phyloP scores from a whole-genome alignment of 1,139 yeast species.

The Lodderomyces elongisporus region DNA sequence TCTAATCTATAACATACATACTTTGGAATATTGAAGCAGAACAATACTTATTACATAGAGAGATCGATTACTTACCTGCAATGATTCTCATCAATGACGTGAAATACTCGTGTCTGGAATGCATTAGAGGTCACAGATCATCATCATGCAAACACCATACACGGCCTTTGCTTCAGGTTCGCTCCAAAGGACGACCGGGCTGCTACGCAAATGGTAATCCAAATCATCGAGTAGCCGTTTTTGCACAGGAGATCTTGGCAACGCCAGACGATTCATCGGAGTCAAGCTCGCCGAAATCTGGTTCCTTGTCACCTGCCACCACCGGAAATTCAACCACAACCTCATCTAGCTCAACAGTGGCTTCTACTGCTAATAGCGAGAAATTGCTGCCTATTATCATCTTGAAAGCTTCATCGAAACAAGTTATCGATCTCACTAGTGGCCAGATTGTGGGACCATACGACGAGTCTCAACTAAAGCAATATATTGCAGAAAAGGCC shows the following conservation, averaged over 20 bases:
- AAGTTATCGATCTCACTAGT: constrained; percentile 44
- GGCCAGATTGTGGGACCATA: constrained; percentile 44
- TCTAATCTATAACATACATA: no score
- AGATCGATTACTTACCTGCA: no score
- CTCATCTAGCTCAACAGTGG: neutral
- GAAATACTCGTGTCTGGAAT: constrained; percentile 85
- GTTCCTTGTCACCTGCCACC: constrained; percentile 1
- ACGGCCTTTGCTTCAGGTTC: constrained; percentile 78
- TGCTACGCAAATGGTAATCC: constrained; percentile 43
- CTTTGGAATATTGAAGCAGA: no score
- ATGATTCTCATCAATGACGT: constrained; percentile 86
- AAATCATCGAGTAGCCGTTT: constrained; percentile 53
- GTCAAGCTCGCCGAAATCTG: neutral
- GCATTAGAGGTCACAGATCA: constrained; percentile 91
- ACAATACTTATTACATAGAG: no score
- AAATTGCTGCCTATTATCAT: constrained; percentile 34
- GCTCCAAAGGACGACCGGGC: constrained; percentile 81
- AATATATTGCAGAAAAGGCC: constrained; percentile 13
- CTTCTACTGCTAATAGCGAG: constrained; percentile 8
- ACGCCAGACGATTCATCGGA: constrained; percentile 7
- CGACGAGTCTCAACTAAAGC: constrained; percentile 17
- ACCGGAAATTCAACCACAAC: no score
- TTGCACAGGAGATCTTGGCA: constrained; percentile 42
- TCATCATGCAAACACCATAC: constrained; percentile 78
- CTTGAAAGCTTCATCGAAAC: constrained; percentile 44